Conservation (phyloP, 2,329 filamentous ascomycete species). For the Paecilomyces sp. region DNA sequence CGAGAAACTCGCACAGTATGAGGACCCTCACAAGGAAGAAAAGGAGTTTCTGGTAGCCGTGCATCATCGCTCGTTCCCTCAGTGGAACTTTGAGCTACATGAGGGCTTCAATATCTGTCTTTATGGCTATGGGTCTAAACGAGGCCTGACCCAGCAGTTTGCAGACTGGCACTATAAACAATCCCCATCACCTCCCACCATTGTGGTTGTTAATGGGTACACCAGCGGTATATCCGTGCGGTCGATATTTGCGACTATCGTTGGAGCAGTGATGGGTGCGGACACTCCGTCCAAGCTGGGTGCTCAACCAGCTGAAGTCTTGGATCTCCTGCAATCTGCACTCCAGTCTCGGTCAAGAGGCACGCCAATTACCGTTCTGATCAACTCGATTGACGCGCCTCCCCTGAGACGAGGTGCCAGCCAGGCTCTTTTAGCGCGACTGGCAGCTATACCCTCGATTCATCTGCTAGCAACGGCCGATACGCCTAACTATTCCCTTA, state of each 20-base stretch:
- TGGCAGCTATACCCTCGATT: conserved; percentile 67
- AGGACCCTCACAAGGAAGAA: conserved; percentile 64
- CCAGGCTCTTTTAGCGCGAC: conserved; percentile 67
- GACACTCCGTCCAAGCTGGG: conserved; percentile 45
- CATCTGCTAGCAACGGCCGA: conserved; percentile 75
- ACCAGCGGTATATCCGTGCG: conserved; percentile 38
- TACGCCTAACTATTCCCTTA: conserved; percentile 74
- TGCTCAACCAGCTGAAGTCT: conserved; percentile 60
- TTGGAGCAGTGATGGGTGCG: conserved; percentile 49
- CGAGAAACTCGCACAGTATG: conserved; percentile 54
- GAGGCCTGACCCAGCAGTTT: conserved; percentile 65
- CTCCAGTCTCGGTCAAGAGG: conserved; percentile 45
- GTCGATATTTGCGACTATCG: conserved; percentile 52
- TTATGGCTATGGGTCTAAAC: conserved; percentile 90
- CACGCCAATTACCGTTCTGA: conserved; percentile 56
- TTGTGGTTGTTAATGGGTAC: conserved; percentile 86
- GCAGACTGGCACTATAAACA: conserved; percentile 60
- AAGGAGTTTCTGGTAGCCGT: conserved; percentile 64
- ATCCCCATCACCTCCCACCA: conserved; percentile 36
- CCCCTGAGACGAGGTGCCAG: conserved; percentile 63
- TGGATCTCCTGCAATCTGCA: conserved; percentile 57
- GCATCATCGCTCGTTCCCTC: conserved; percentile 74
- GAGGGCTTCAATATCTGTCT: conserved; percentile 84
- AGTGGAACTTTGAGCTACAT: conserved; percentile 86
- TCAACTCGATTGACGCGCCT: conserved; percentile 81